Base-by-base conservation (phyloP, 1,284 basidiomycete species). In the Gomphus bonarii region DNA sequence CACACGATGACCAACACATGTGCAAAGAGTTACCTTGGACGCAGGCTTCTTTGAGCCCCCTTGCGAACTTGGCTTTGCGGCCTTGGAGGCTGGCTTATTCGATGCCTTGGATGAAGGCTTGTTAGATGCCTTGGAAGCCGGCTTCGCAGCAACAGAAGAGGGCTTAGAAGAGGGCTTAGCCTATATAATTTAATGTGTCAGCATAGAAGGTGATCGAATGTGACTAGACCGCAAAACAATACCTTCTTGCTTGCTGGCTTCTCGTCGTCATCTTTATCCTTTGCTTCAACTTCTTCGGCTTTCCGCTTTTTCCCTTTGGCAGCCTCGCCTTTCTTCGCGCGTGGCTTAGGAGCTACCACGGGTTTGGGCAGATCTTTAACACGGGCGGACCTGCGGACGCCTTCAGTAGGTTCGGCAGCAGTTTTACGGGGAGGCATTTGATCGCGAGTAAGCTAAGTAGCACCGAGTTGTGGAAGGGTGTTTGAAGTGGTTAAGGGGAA, bases 281-380 rank as follows among this genome's bases (percentile, higher is more conserved):
- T 49, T 46, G n/a, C n/a, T n/a, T 57, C 47, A 22, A 35, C 36
- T 12, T 57, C 44, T 5, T 57, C 51, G 8, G 38, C 20, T 31
- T 53, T 53, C 28, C 51, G 51, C 20, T 53, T 53, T 35, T 53
- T 53, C n/a, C 51, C 51, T 36, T 53, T 53, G 6, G 18, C n/a
- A 18, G 12, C 49, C 25, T 53, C 51, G 22, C 38, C 51, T 22
- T 53, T 53, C 36, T 43, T 53, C n/a, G 38, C 38, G 40, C 51
- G 51, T 42, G 51, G 51, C 38, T 53, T 53, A n/a, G 51, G 14
- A 42, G 40, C 38, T 1, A 53, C 36, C 3, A 33, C 51, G 5
- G 51, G 51, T n/a, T 53, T 53, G 3, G 51, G 51, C 11, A 42
- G 4, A 43, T 53, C 51, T 28, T 53, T 53, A 20, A 53, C 38